A percentile compares a stretch with the other conserved stretches of the same genome.
Evolutionary conservation across 2,329 filamentous ascomycete genomes (phyloP).

Genomic region (Pochonia chlamydosporia): DNA sequence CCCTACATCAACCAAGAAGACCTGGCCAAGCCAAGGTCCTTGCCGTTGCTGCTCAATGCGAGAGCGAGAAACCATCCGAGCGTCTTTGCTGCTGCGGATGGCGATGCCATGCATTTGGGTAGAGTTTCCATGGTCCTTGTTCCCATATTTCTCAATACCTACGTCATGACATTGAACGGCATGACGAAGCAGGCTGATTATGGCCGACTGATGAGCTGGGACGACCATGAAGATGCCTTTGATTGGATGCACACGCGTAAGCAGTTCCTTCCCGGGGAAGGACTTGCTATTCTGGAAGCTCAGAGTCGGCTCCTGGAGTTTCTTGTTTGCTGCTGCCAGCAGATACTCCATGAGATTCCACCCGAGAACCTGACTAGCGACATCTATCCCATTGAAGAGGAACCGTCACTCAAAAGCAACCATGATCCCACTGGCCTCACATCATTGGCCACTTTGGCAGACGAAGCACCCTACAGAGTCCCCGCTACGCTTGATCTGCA

Average conservation of each 20-base stretch:
- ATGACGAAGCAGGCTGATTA: constrained; percentile 23
- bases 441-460: constrained; percentile 33
- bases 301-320: constrained; percentile 44
- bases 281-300: constrained; percentile 42
- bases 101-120: constrained; percentile 25
- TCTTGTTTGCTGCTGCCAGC: constrained; percentile 38
- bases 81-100: constrained; percentile 42
- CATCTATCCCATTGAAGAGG: constrained; percentile 27
- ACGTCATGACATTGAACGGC: constrained; percentile 30
- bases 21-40: constrained; percentile 32
- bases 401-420: constrained; percentile 26
- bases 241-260: constrained; percentile 26
- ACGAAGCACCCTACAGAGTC: constrained; percentile 47
- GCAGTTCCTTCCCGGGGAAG: constrained; percentile 38
- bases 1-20: constrained; percentile 55
- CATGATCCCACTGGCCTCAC: constrained; percentile 24
- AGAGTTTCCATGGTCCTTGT: constrained; percentile 16
- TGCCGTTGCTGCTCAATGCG: constrained; percentile 47
- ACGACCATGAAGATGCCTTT: constrained; percentile 29
- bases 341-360: constrained; percentile 47
- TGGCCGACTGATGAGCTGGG: constrained; percentile 27
- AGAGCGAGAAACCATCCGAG: constrained; percentile 40
- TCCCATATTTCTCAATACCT: constrained; percentile 20
- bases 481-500: constrained; percentile 40
- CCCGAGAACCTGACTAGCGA: constrained; percentile 19